phyloP scores from a whole-genome alignment of 768 basidiomycete species.

The Collybia mongolica region DNA sequence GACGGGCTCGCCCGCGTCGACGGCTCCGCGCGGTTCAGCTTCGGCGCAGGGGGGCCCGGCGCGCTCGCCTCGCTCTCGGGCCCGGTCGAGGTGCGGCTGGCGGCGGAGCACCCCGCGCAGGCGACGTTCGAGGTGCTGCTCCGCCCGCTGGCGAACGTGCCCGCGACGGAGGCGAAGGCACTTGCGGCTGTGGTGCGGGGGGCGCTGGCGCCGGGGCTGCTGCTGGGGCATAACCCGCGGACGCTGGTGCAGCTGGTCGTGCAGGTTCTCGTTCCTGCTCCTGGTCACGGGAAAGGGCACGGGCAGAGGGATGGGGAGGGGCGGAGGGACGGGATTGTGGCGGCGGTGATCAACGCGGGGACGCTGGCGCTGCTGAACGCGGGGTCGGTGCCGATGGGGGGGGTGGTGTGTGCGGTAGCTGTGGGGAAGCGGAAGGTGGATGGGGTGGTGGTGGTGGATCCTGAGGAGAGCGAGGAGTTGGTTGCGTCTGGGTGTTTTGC shows the following conservation, averaged over 20 bases:
- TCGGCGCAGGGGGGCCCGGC: conserved; percentile 37
- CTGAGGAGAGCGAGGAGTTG: conserved; percentile 43
- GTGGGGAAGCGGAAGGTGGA: conserved; percentile 38
- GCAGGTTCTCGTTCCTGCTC: conserved; percentile 46
- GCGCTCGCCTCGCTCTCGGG: conserved; percentile 77
- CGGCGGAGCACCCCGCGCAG: conserved; percentile 66
- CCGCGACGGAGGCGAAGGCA: conserved; percentile 69
- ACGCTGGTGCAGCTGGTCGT: conserved; percentile 78
- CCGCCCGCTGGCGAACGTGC: conserved; percentile 65
- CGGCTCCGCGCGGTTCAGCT: conserved; percentile 72
- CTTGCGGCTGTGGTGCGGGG: conserved; percentile 52
- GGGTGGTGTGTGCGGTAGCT: conserved; percentile 69
- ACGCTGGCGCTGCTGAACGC: conserved; percentile 68
- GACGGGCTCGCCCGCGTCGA: conserved; percentile 71
- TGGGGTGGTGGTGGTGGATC: conserved; percentile 48
- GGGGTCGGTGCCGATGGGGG: conserved; percentile 70
- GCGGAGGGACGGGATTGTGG: conserved; percentile 48
- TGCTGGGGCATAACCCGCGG: conserved; percentile 70
- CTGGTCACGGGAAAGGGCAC: not conserved
- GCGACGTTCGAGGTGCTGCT: conserved; percentile 75
- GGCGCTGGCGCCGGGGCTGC: conserved; percentile 57
- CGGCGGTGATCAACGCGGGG: conserved; percentile 64
- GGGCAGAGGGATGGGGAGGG: too few relatives aligned
- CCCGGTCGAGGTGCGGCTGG: conserved; percentile 73
- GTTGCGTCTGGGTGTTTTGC: conserved; percentile 65